These are phyloP conservation scores for Epichloe hybrida DNA, from an alignment of 2,329 filamentous ascomycete genomes.

Conservation along the genomic window DNA sequence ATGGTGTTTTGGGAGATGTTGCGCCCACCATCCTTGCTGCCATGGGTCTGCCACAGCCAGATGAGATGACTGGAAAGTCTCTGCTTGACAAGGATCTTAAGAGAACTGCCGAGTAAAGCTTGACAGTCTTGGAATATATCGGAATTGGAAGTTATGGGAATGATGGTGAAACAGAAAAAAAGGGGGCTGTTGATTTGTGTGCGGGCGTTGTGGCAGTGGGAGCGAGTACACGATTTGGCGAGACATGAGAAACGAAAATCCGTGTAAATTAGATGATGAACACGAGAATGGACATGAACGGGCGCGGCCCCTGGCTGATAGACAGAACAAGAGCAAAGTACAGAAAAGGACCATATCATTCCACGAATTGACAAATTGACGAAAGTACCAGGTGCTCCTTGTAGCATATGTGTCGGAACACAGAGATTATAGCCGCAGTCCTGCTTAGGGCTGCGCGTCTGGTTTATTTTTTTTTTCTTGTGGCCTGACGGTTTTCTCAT, in stretches of 20 bases:
- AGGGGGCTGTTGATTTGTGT: conserved; percentile 4
- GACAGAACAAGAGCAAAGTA: neutral
- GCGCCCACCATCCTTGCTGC: conserved; percentile 82
- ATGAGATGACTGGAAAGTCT: conserved; percentile 82
- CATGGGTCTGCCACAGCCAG: conserved; percentile 83
- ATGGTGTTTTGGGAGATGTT: conserved; percentile 91
- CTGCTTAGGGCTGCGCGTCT: no score
- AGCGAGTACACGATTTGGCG: neutral
- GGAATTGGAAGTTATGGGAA: no score
- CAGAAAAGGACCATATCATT: neutral
- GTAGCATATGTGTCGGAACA: no score
- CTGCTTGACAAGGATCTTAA: conserved; percentile 61
- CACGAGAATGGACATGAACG: neutral
- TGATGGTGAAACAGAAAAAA: neutral
- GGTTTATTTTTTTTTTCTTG: no score
- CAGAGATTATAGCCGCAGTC: no score
- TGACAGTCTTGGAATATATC: no score
- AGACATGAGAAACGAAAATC: neutral
- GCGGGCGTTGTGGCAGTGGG: conserved; percentile 1
- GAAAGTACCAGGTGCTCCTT: no score
- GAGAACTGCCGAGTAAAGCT: conserved; percentile 15
- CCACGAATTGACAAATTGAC: no score
- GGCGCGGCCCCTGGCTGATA: conserved; percentile 1
- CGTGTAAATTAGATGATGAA: conserved; percentile 4
- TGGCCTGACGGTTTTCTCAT: no score